Evolutionary conservation across 495 filamentous ascomycete species (phyloP).

Genomic region (Xylaria scruposa): DNA sequence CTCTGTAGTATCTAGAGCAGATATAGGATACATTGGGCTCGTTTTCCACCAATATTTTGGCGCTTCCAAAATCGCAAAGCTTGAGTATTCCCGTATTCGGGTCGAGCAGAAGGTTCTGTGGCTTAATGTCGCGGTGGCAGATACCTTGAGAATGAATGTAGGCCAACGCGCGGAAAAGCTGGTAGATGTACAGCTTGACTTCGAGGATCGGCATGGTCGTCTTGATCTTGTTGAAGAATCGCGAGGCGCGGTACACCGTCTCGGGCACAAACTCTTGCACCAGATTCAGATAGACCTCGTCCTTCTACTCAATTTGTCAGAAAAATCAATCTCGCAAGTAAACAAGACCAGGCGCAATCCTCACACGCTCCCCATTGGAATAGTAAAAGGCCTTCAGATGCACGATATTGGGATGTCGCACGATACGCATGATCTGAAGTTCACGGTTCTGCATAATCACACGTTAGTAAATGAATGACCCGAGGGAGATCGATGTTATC

Average conservation of each 20-base stretch:
- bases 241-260: slow-evolving; percentile 97
- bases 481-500: background rate
- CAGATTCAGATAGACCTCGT: slow-evolving; percentile 98
- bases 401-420: slow-evolving; percentile 97
- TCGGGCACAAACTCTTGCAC: slow-evolving; percentile 98
- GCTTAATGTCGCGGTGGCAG: slow-evolving; percentile 99
- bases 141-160: slow-evolving; percentile 99
- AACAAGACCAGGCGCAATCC: slow-evolving; percentile 36
- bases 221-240: slow-evolving; percentile 99
- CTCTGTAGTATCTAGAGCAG: slow-evolving; percentile 98
- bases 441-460: slow-evolving; percentile 79
- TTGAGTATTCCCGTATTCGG: slow-evolving; percentile 90
- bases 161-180: slow-evolving; percentile 96
- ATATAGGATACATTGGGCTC: slow-evolving; percentile 99
- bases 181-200: slow-evolving; percentile 99
- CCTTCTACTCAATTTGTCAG: slow-evolving; percentile 69
- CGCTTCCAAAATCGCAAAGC: slow-evolving; percentile 98
- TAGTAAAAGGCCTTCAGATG: slow-evolving; percentile 99
- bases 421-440: slow-evolving; percentile 99
- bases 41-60: slow-evolving; percentile 98
- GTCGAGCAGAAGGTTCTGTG: slow-evolving; percentile 94
- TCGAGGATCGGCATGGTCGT: slow-evolving; percentile 99
- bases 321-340: slow-evolving; percentile 28
- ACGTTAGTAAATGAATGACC: slow-evolving; percentile 40
- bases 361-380: slow-evolving; percentile 96